These are phyloP conservation scores for Striga asiatica DNA, from an alignment of 257 asterid genomes.

Conservation along the genomic window DNA sequence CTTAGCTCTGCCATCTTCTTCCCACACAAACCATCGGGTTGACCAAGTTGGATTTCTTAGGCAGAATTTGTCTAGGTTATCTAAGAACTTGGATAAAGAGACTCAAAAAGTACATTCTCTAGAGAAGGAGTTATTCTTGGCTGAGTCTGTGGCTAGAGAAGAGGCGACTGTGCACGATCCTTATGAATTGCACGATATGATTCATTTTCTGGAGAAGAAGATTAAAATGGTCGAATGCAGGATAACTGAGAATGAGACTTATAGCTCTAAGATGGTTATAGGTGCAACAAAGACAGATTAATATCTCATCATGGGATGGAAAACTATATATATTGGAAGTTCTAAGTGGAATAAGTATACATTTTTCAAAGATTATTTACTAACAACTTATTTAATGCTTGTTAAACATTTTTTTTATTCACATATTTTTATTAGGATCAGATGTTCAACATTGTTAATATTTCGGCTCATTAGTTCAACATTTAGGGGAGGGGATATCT, in stretches of 20 bases:
- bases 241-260: constrained; percentile 21
- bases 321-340: too few relatives aligned
- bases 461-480: too few relatives aligned
- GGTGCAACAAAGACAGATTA: constrained; percentile 10
- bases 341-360: too few relatives aligned
- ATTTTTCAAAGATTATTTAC: too few relatives aligned
- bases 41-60: constrained; percentile 34
- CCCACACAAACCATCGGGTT: constrained; percentile 20
- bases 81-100: constrained; percentile 30
- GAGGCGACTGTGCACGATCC: constrained; percentile 16
- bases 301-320: too few relatives aligned
- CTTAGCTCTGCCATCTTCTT: constrained; percentile 20
- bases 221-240: constrained; percentile 26
- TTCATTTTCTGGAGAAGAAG: constrained; percentile 33
- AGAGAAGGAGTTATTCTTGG: constrained; percentile 30
- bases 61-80: constrained; percentile 29
- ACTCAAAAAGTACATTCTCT: constrained; percentile 16
- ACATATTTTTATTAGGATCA: too few relatives aligned
- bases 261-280: constrained; percentile 16
- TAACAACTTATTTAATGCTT: too few relatives aligned
- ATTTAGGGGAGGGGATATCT: too few relatives aligned
- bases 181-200: constrained; percentile 20
- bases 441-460: too few relatives aligned
- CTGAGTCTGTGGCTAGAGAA: constrained; percentile 18
- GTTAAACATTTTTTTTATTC: too few relatives aligned